Base-by-base conservation (phyloP, 768 basidiomycete species). In the Lactifluus hygrophoroides region DNA sequence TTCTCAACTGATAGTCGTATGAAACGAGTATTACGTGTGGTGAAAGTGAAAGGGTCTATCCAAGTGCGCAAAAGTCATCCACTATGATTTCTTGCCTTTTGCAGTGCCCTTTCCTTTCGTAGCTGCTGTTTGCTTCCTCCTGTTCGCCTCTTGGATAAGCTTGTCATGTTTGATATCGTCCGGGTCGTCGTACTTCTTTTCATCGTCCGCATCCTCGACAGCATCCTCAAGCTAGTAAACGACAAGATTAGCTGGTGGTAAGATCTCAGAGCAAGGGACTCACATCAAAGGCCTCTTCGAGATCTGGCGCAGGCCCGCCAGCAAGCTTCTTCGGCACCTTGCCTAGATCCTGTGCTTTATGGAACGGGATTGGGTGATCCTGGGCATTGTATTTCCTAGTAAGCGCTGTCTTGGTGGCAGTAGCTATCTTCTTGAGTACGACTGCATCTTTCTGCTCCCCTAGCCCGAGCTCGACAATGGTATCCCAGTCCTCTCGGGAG, bases 401-500 rank as follows among this genome's bases (percentile, higher is more conserved):
- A 61, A 99, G 85, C 0, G 87, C 75, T 0, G 87, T 72, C 75
- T 99, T 99, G 45, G 87, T 86, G 0, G 86, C 81, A 0, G 86
- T 66, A 0, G 90, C 74, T 30, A 99, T 91, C 72, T 87, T 88
- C 76, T 95, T 96, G 66, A 89, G 72, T 11, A 95, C 79, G 1
- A 73, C 6, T 0, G 88, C 88, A 49, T 90, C 90, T 57, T 80
- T 82, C 67, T 84, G 80, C 6, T 86, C 78, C 57, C 83, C 96
- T 8, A 99, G 80, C 0, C 95, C 96, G 9, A 99, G 80, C 69
- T 98, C 95, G 53, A 98, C 81, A 52, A 98, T 77, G 10, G 92
- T 86, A 66, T 99, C 96, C 95, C 94, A 98, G 67, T 98, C 95
- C 28, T 98, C 96, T 63, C 88, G 90, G 3, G 85, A 85, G 32